Evolutionary conservation across 306 rosid genomes (phyloP).

Genomic region (Cicer chorassanicum): DNA sequence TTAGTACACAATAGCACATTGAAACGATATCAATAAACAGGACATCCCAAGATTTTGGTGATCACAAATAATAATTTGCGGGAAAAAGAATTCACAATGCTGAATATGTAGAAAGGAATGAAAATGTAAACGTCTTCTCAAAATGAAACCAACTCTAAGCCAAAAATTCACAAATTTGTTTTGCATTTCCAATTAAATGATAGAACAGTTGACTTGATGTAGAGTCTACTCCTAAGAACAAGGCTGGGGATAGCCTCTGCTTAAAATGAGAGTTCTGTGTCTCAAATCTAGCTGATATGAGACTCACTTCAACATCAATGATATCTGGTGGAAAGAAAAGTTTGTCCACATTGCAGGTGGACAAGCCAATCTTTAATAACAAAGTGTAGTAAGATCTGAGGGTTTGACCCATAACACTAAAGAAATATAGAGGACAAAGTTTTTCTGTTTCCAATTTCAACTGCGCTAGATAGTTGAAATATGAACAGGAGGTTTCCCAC

Average conservation of each 20-base stretch:
- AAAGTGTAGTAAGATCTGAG: constrained; percentile 8
- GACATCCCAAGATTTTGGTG: constrained; percentile 14
- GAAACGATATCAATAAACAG: constrained; percentile 18
- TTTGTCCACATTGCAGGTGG: constrained; percentile 12
- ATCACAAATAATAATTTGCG: constrained; percentile 11
- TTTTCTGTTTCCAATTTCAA: constrained; percentile 12
- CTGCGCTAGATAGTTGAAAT: background rate
- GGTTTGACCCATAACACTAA: background rate
- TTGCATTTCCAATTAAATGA: constrained; percentile 17
- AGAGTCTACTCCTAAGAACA: constrained; percentile 28
- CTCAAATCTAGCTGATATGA: constrained; percentile 20
- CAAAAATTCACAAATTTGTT: constrained; percentile 14
- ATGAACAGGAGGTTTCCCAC: background rate
- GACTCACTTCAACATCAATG: constrained; percentile 27
- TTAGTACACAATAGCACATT: background rate
- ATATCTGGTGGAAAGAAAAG: background rate
- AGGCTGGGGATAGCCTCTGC: background rate
- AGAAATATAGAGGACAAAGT: background rate
- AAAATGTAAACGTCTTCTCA: constrained; percentile 20
- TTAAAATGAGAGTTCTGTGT: background rate
- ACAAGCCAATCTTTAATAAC: constrained; percentile 24
- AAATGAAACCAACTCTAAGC: constrained; percentile 4
- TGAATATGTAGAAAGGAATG: background rate
- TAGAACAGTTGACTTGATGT: background rate
- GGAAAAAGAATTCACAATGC: constrained; percentile 3